A percentile compares a stretch with the other conserved stretches of the same genome.
Conservation (phyloP, 2,329 filamentous ascomycete genomes). For the Ceratocystis huliohia region DNA sequence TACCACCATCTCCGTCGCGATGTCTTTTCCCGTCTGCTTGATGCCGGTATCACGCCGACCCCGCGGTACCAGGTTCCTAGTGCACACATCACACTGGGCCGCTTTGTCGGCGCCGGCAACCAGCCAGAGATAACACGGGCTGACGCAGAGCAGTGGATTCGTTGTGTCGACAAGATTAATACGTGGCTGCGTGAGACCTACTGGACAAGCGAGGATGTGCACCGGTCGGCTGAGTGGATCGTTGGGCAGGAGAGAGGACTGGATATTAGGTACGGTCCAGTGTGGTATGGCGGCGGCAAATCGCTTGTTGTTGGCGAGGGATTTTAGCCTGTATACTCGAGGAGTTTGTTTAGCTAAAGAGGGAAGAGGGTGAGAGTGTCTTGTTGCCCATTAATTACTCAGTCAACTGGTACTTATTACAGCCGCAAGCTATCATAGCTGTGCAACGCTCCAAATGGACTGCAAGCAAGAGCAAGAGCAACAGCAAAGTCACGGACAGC, state of each 20-base stretch:
- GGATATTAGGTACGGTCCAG: slow-evolving; percentile 56
- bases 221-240: slow-evolving; percentile 62
- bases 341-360: neutral
- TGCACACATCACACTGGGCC: slow-evolving; percentile 75
- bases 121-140: slow-evolving; percentile 30
- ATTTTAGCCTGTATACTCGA: slow-evolving; percentile 33
- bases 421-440: neutral
- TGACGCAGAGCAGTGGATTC: slow-evolving; percentile 55
- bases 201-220: slow-evolving; percentile 46
- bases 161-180: slow-evolving; percentile 65
- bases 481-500: neutral
- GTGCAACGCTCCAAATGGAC: neutral
- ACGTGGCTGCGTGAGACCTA: slow-evolving; percentile 42
- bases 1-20: slow-evolving; percentile 86
- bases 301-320: slow-evolving; percentile 52
- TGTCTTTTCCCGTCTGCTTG: slow-evolving; percentile 49
- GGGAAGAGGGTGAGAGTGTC: neutral
- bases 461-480: neutral
- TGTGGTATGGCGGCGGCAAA: slow-evolving; percentile 82
- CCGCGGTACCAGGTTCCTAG: slow-evolving; percentile 72
- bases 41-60: slow-evolving; percentile 50
- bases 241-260: slow-evolving; percentile 78
- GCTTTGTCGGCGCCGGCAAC: slow-evolving; percentile 46
- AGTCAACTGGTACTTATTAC: neutral
- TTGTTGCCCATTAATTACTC: slow-evolving; percentile 5